Percentiles rank a stretch among this genome's conserved stretches.
phyloP scores from a whole-genome alignment of 768 basidiomycete species.

The Dendrothele bispora region DNA sequence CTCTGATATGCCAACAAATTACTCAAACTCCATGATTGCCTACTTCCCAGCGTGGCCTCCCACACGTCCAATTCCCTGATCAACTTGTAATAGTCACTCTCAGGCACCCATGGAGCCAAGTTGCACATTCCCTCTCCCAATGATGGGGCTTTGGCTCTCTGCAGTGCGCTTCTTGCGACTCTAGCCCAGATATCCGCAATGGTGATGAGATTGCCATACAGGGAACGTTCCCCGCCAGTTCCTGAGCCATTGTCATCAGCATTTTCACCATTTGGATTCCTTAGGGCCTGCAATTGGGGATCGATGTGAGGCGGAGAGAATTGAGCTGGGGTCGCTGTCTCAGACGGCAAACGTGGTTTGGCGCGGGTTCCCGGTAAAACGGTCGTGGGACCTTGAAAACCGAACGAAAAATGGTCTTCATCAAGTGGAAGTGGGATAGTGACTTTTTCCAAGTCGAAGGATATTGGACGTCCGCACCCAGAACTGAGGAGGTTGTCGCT shows the following conservation, averaged over 20 bases:
- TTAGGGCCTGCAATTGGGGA: conserved; percentile 7
- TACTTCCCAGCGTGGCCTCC: conserved; percentile 8
- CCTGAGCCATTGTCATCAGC: neutral
- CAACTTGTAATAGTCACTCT: conserved; percentile 7
- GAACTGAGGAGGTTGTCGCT: conserved; percentile 12
- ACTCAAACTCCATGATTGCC: conserved; percentile 11
- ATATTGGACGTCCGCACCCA: conserved; percentile 9
- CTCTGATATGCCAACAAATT: conserved; percentile 12
- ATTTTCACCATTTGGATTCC: neutral
- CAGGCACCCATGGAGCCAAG: conserved; percentile 10
- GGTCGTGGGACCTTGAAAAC: conserved; percentile 9
- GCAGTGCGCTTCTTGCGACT: conserved; percentile 11
- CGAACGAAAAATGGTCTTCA: conserved; percentile 14
- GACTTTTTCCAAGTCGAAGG: conserved; percentile 10
- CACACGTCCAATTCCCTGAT: conserved; percentile 6
- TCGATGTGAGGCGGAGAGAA: conserved; percentile 11
- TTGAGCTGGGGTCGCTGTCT: neutral
- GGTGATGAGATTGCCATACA: conserved; percentile 9
- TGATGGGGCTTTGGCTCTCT: neutral
- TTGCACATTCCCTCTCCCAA: neutral
- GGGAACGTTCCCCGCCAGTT: conserved; percentile 5
- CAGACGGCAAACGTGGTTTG: neutral
- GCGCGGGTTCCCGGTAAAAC: conserved; percentile 8
- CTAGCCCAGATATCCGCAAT: conserved; percentile 12
- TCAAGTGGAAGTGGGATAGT: conserved; percentile 12